phyloP scores from a whole-genome alignment of 306 rosid species.

The Begonia loranthoides region DNA sequence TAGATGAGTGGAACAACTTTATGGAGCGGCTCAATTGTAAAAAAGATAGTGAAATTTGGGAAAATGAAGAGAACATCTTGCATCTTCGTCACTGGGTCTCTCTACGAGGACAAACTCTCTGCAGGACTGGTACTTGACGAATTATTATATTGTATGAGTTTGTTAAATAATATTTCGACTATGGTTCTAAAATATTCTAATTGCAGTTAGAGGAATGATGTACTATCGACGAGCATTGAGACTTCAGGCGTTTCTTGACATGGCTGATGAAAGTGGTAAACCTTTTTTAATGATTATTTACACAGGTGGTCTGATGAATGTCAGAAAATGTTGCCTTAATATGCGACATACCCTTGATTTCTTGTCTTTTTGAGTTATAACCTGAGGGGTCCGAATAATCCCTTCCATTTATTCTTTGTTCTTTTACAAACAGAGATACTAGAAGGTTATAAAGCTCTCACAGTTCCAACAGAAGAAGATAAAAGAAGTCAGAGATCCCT shows the following conservation, averaged over 20 bases:
- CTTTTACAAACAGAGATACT: slow-evolving; percentile 62
- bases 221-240: slow-evolving; percentile 88
- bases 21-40: slow-evolving; percentile 86
- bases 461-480: slow-evolving; percentile 80
- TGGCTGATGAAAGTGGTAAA: slow-evolving; percentile 82
- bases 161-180: slow-evolving; percentile 1
- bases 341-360: no score
- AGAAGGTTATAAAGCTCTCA: slow-evolving; percentile 80
- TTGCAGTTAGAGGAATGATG: slow-evolving; percentile 98
- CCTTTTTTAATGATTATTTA: no score
- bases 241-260: slow-evolving; percentile 98
- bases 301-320: no score
- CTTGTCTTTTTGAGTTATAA: no score
- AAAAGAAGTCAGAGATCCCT: slow-evolving; percentile 82
- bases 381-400: no score
- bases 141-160: slow-evolving; percentile 1
- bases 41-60: slow-evolving; percentile 72
- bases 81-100: slow-evolving; percentile 99
- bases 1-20: slow-evolving; percentile 98
- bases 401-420: no score
- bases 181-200: slow-evolving; percentile 11
- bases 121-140: slow-evolving; percentile 63
- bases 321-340: no score
- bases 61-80: slow-evolving; percentile 71
- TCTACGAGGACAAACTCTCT: slow-evolving; percentile 88